These are phyloP conservation scores for Pinus taeda DNA, from an alignment of 75 land plant species.

Conservation along the genomic window DNA sequence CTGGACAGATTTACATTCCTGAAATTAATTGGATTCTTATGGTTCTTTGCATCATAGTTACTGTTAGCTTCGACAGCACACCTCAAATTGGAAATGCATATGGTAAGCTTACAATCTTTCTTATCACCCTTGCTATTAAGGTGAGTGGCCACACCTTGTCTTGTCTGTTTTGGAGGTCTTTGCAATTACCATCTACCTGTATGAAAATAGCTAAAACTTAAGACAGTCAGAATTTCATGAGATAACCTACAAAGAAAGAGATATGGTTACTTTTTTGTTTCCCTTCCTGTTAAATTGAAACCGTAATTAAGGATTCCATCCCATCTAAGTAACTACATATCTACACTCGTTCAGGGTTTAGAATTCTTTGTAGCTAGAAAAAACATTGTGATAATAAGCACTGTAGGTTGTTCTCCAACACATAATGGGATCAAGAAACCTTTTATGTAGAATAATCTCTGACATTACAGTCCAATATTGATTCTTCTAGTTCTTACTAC, in stretches of 20 bases:
- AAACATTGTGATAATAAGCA: no score
- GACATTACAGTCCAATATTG: no score
- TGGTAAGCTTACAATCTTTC: constrained; percentile 28
- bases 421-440: no score
- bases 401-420: no score
- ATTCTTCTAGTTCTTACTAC: no score
- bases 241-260: background rate
- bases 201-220: background rate
- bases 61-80: constrained; percentile 65
- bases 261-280: background rate
- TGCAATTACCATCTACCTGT: background rate
- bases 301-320: no score
- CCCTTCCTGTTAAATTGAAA: background rate
- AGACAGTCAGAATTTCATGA: background rate
- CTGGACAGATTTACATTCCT: constrained; percentile 79
- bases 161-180: constrained; percentile 2
- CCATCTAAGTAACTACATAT: no score
- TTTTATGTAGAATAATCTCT: no score
- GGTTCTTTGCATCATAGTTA: constrained; percentile 71
- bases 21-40: constrained; percentile 88
- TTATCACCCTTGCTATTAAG: background rate
- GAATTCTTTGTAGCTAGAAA: background rate
- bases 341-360: no score
- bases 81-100: constrained; percentile 84
- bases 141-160: background rate